Base-by-base conservation (phyloP, 225 moss, liverwort and hornwort species). In the Marchantia polymorpha region DNA sequence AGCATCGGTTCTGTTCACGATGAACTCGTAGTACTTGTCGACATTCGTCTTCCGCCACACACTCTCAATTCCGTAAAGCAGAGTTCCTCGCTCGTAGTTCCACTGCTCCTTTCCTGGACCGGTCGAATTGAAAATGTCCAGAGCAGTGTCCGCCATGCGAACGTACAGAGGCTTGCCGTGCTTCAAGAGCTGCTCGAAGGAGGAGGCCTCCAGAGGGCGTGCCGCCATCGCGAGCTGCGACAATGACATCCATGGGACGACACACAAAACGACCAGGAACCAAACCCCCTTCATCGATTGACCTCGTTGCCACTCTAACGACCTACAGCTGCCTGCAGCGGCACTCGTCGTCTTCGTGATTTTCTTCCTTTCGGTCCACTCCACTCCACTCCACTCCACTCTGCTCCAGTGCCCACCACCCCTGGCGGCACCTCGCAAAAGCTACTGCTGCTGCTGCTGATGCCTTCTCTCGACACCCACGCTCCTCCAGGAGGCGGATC, bases 131-230 rank as follows among this genome's bases (percentile, higher is more conserved):
- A 91, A 91, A 51, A 79, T 4, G 25, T 78, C 78, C 73, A 80
- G 82, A 17, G 93, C 88, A 15, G 91, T 91, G 59, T 84, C 84
- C 6, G 93, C 93, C 90, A 93, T 93, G 16, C 86, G 83, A 83
- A 87, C 80, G 25, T 91, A 91, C 1, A 90, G 72, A 3, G 69
- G 31, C 66, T 64, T 46, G 54, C 26, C 3, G 19, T 56, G 56
- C 56, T 19, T 2, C n/a, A n/a, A n/a, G n/a, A n/a, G n/a, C 56
- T 3, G 10, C 3, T 19, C 10, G 0, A 0, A 12, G 8, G 15
- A 12, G 17, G 4, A 23, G 13, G 27, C 73, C 27, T 54, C 73
- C 52, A 73, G 53, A 10, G 8, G 69, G 51, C 22, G 26, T 19
- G 31, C 14, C 9, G 76, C 76, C 60, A 46, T 61, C 31, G 7